Conservation (phyloP, 2,329 filamentous ascomycete genomes). For the Fusarium tuaranense region DNA sequence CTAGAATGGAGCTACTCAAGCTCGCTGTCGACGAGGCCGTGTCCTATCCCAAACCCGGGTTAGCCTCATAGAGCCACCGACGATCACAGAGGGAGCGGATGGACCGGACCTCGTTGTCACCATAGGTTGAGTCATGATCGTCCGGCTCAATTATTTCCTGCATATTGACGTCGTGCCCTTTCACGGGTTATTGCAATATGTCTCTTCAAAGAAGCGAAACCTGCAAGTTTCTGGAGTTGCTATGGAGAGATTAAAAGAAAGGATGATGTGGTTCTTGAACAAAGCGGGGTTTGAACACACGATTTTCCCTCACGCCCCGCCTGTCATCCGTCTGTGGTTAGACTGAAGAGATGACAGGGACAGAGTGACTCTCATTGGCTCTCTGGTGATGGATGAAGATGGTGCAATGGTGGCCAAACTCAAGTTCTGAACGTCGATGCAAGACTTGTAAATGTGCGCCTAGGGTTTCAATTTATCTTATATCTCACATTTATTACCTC, state of each 20-base stretch:
- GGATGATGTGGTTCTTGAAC: not conserved
- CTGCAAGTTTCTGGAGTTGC: not conserved
- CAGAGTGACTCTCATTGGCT: not conserved
- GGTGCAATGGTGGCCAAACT: not conserved
- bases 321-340: not conserved
- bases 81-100: not conserved
- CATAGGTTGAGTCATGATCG: not conserved
- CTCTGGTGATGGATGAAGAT: not conserved
- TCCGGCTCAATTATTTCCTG: not conserved
- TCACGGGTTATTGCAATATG: not conserved
- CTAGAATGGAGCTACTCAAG: constrained; percentile 13
- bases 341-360: not conserved
- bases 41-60: constrained; percentile 3
- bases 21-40: constrained; percentile 6
- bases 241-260: not conserved
- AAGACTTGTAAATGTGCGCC: not conserved
- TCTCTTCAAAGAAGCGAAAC: not conserved
- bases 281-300: not conserved
- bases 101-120: not conserved
- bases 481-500: not conserved
- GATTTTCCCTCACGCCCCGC: not conserved
- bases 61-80: not conserved
- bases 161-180: not conserved
- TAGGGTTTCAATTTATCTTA: not conserved
- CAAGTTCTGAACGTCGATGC: not conserved